Conservation (phyloP, 768 basidiomycete species). For the Mycena rebaudengoi region DNA sequence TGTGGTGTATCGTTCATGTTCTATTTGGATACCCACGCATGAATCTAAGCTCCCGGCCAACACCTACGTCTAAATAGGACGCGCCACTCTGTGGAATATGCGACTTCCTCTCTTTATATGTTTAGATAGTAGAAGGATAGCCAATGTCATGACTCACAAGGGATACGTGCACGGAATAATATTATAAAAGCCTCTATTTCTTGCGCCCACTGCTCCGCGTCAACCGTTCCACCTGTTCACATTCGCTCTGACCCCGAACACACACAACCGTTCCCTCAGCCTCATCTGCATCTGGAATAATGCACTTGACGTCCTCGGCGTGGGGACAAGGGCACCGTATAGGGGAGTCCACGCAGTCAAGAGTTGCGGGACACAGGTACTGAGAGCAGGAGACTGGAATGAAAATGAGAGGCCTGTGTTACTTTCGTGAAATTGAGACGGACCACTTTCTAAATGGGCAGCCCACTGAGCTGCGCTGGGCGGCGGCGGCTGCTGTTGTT, state of each 20-base stretch:
- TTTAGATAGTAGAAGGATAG: no score
- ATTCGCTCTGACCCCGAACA: conserved; percentile 73
- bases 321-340: conserved; percentile 84
- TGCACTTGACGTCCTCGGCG: conserved; percentile 78
- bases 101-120: no score
- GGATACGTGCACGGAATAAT: conserved; percentile 30
- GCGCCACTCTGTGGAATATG: no score
- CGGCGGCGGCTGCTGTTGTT: conserved; percentile 62
- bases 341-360: conserved; percentile 71
- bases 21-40: no score
- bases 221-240: conserved; percentile 66
- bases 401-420: neutral
- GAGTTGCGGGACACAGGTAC: conserved; percentile 80
- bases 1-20: conserved; percentile 27
- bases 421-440: conserved; percentile 26
- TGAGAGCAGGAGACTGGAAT: conserved; percentile 75
- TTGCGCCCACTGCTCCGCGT: conserved; percentile 48
- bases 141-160: conserved; percentile 35
- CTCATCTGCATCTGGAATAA: conserved; percentile 69
- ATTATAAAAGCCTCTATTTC: conserved; percentile 30
- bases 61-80: no score
- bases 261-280: conserved; percentile 70
- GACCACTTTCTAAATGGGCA: conserved; percentile 71
- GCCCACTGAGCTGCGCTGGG: conserved; percentile 69
- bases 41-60: no score